Evolutionary conservation across 2,329 filamentous ascomycete genomes (phyloP).

Genomic region (Cadophora malorum): DNA sequence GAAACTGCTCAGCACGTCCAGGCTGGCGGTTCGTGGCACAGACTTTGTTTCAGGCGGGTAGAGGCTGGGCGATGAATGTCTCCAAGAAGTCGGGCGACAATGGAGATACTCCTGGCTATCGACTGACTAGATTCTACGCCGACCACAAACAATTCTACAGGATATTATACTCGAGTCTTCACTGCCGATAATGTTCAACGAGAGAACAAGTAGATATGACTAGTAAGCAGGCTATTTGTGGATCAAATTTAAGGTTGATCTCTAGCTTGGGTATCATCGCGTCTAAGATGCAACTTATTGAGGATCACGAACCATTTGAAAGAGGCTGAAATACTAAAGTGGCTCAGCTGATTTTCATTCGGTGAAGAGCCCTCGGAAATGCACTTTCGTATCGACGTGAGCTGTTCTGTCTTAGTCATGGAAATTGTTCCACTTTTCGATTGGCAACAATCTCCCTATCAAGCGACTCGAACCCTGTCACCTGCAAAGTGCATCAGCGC

Average conservation of each 20-base stretch:
- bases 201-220: no score
- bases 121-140: background rate
- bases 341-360: background rate
- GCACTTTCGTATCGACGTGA: background rate
- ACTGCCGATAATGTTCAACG: no score
- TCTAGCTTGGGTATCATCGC: background rate
- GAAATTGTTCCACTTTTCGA: constrained; percentile 11
- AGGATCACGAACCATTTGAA: background rate
- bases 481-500: background rate
- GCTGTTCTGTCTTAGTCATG: background rate
- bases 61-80: background rate
- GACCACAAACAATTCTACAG: background rate
- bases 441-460: background rate
- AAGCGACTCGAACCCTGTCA: constrained; percentile 10
- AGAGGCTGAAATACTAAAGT: constrained; percentile 5
- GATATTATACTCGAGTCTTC: background rate
- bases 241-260: background rate
- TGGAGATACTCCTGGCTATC: background rate
- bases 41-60: background rate
- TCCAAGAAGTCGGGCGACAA: background rate
- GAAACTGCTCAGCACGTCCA: background rate
- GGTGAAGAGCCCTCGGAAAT: background rate
- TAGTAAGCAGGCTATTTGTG: background rate
- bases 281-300: background rate
- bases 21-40: background rate